Conservation (phyloP, 257 asterid species). For the Agastache rugosa region DNA sequence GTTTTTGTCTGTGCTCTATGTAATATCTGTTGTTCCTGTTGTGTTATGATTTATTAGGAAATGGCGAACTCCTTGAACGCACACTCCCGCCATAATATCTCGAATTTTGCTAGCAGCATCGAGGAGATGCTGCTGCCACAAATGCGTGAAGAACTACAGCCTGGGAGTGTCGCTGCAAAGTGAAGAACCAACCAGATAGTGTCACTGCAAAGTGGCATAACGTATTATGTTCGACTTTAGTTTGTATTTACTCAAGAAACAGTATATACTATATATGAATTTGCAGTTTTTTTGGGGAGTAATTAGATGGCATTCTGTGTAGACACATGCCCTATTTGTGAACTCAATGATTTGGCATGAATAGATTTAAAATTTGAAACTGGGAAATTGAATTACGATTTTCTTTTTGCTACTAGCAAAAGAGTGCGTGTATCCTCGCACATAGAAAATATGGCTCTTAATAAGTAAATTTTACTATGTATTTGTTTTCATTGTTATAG, state of each 20-base stretch:
- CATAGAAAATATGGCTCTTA: too few relatives aligned
- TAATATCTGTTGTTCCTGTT: conserved; percentile 17
- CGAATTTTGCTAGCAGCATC: conserved; percentile 56
- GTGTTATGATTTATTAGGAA: conserved; percentile 51
- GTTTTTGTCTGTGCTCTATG: background rate
- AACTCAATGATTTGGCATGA: background rate
- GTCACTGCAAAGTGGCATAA: too few relatives aligned
- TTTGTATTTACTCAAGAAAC: too few relatives aligned
- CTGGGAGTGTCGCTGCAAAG: background rate
- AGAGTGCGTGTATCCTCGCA: too few relatives aligned
- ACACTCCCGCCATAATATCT: conserved; percentile 51
- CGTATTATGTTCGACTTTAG: too few relatives aligned
- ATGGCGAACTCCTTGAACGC: conserved; percentile 59
- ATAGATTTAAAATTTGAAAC: background rate
- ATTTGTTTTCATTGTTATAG: too few relatives aligned
- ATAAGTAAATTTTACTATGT: too few relatives aligned
- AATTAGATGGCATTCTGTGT: conserved; percentile 2
- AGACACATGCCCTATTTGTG: background rate
- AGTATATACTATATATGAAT: background rate
- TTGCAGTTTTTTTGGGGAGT: background rate
- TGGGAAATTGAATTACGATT: background rate
- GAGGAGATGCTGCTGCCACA: conserved; percentile 75
- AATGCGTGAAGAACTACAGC: conserved; percentile 40
- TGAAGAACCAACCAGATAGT: background rate
- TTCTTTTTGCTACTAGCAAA: background rate